Conservation (phyloP, 305 asterid genomes). For the Solanum hybrid region DNA sequence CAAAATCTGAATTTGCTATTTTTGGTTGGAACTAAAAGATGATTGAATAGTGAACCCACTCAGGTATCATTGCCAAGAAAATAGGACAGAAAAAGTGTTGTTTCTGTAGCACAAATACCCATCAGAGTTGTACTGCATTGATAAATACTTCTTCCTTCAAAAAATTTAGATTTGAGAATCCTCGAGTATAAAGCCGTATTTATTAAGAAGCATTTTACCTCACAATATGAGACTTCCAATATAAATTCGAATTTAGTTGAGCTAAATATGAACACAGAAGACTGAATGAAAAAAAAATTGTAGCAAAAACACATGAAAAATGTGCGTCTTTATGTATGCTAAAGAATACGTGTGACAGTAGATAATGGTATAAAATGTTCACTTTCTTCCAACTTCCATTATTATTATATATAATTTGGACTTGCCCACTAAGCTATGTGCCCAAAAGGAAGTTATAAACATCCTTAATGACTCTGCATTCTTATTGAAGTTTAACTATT, state of each 20-base stretch:
- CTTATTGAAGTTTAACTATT: background rate
- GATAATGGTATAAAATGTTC: background rate
- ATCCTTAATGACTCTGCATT: too few relatives aligned
- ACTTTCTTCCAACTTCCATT: background rate
- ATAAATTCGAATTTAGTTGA: too few relatives aligned
- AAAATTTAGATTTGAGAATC: accelerated
- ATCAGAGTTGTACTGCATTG: accelerated
- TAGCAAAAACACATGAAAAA: background rate
- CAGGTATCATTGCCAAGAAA: background rate
- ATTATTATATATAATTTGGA: background rate
- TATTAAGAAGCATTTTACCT: too few relatives aligned
- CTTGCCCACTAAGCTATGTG: background rate
- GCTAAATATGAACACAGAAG: accelerated
- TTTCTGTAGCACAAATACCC: too few relatives aligned
- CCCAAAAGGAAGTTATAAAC: background rate
- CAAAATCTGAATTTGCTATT: background rate
- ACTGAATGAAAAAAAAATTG: too few relatives aligned
- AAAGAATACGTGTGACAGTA: background rate
- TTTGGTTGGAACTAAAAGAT: background rate
- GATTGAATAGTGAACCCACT: background rate
- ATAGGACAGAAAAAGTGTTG: background rate
- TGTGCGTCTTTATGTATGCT: background rate
- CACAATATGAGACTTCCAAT: too few relatives aligned
- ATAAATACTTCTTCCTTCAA: too few relatives aligned
- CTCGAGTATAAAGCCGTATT: accelerated